Conservation (phyloP, 2,329 filamentous ascomycete species). For the Penicillium aurantiogriseum region DNA sequence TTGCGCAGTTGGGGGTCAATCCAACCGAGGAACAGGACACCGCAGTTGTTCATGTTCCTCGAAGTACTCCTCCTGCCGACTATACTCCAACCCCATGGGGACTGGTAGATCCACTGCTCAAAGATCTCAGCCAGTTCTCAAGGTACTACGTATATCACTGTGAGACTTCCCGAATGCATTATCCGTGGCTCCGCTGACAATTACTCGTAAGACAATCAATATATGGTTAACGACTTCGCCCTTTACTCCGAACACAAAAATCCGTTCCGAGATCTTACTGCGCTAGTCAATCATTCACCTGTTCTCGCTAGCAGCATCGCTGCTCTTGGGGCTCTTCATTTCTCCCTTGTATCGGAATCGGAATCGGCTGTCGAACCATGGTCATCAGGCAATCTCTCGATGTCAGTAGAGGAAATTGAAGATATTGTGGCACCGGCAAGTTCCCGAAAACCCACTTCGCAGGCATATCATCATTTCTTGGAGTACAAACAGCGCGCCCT, state of each 20-base stretch:
- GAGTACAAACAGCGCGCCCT: constrained; percentile 51
- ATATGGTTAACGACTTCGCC: constrained; percentile 47
- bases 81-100: constrained; percentile 37
- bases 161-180: constrained; percentile 24
- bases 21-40: constrained; percentile 6
- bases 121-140: constrained; percentile 45
- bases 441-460: constrained; percentile 34
- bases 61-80: constrained; percentile 10
- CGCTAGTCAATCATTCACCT: constrained; percentile 46
- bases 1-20: neutral
- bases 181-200: constrained; percentile 16
- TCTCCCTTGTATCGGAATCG: constrained; percentile 40
- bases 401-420: constrained; percentile 30
- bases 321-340: constrained; percentile 51
- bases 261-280: constrained; percentile 50
- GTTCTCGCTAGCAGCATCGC: constrained; percentile 48
- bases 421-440: constrained; percentile 31
- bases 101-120: constrained; percentile 48
- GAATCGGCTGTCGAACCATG: constrained; percentile 37
- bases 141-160: constrained; percentile 50
- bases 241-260: constrained; percentile 50
- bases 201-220: constrained; percentile 32
- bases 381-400: constrained; percentile 22
- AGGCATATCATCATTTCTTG: constrained; percentile 42
- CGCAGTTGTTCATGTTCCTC: constrained; percentile 19